Evolutionary conservation across 2,329 filamentous ascomycete genomes (phyloP).

Genomic region (Gremmenia infestans): DNA sequence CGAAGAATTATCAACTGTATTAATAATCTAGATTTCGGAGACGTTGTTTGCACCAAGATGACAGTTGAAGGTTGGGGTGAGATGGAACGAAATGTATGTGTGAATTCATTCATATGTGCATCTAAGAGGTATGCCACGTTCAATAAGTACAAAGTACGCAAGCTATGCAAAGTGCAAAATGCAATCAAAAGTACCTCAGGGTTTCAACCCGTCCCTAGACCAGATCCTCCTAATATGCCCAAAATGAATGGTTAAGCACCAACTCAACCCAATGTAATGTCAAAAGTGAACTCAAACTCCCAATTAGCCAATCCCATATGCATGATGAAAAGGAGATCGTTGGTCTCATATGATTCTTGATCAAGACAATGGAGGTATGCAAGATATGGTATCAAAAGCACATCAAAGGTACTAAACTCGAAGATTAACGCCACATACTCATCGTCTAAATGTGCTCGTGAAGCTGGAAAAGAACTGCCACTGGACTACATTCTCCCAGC

Average conservation of each 20-base stretch:
- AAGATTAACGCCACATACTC: neutral
- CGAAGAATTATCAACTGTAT: too few species aligned
- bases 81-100: neutral
- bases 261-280: neutral
- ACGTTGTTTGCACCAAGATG: too few species aligned
- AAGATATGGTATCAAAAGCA: neutral
- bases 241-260: neutral
- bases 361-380: neutral
- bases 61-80: too few species aligned
- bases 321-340: neutral
- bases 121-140: neutral
- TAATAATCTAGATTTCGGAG: too few species aligned
- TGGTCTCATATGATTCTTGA: neutral
- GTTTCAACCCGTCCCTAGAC: neutral
- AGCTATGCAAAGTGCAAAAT: neutral
- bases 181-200: neutral
- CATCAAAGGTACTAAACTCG: neutral
- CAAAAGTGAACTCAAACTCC: neutral
- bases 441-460: neutral
- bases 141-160: neutral
- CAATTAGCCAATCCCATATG: neutral
- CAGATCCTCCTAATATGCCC: neutral
- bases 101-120: neutral
- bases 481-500: conserved; percentile 20
- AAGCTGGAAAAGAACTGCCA: neutral